Base-by-base conservation (phyloP, 176 grass and related monocot species). In the Aegilops bicornis region DNA sequence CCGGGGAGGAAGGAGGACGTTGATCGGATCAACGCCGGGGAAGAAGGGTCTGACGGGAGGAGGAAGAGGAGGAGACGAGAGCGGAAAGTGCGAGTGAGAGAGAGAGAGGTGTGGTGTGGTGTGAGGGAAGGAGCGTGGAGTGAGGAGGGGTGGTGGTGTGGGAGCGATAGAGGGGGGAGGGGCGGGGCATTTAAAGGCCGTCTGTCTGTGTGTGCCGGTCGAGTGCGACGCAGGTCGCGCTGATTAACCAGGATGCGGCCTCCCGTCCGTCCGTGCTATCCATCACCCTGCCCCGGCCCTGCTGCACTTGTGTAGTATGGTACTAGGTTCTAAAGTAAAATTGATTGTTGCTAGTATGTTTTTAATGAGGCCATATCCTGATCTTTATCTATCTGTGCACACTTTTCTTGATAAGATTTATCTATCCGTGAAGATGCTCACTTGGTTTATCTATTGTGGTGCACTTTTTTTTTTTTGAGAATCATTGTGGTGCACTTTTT, bases 111-210 rank as follows among this genome's bases (percentile, higher is more conserved):
- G 47, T 50, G 47, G 70, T 24, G 83, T 63, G 64, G 12, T 36
- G 69, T 23, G 36, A 43, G 61, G 61, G 23, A 63, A 31, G 19
- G 82, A 45, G 80, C 54, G 86, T 16, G 71, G 36, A 45, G 86
- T 50, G 69, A 76, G 82, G 77, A 82, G 82, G 19, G 72, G 73
- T 29, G 43, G 72, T 76, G 73, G 73, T 56, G 77, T 64, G 78
- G 70, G 79, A 76, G 84, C 22, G 81, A 60, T 32, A 50, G 40
- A 64, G 32, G 32, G 32, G 47, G 72, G 42, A 6, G n/a, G n/a
- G 29, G 83, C 3, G 37, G 45, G 16, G 86, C 77, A 88, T 91
- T 83, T 86, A 82, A 83, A 91, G 83, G 86, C 70, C 72, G 32
- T 27, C 68, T 58, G 32, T 27, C 68, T 58, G 66, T 64, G 54